Evolutionary conservation across 176 grass and related monocot genomes (phyloP), one percentile per base, ranked within the genome.

Genomic region (Aegilops bicornis): DNA sequence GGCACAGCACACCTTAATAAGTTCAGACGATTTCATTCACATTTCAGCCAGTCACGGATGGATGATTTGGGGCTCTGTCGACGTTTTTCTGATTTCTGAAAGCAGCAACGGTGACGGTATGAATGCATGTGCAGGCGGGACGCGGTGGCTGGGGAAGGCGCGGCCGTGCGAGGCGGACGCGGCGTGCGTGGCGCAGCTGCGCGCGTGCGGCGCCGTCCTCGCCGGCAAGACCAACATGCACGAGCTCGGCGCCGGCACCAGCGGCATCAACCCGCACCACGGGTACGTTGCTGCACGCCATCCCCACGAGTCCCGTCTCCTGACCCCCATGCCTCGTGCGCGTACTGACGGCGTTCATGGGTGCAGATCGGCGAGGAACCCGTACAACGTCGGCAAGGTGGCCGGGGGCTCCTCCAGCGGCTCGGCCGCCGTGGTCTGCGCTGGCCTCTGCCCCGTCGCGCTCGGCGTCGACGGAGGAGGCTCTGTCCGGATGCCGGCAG

Each of bases 161-260:
- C 87, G 97, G 22, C 58, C 33, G 45, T 93, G 90, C 79, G 43
- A 10, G 1, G 87, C 81, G 14, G 97, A 99, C 80, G 97, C 97
- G 14, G 88, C 73, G 64, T 94, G 90, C 80, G 97, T 99, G 39
- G 92, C 88, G 72, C 92, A 93, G 90, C 84, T 99, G 71, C 88
- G 97, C 23, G 82, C 89, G 22, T 97, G 94, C 89, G 97, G 97
- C 75, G 94, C 89, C 76, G 65, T 99, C 50, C 82, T 99, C 85
- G 87, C 90, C 81, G 94, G 94, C 56, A 99, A 99, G 88, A 88
- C 94, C 68, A 99, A 99, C 83, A 96, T 99, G 97, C 97, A 99
- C 79, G 97, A 99, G 84, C 92, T 99, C 81, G 97, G 97, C 23
- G 94, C 97, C 77, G 89, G 89, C 16, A 81, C 86, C 69, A 91